Percentiles rank a stretch among this genome's conserved stretches.
Evolutionary conservation across 1,284 basidiomycete genomes (phyloP).

Genomic region (Mycocalia duriaeana): DNA sequence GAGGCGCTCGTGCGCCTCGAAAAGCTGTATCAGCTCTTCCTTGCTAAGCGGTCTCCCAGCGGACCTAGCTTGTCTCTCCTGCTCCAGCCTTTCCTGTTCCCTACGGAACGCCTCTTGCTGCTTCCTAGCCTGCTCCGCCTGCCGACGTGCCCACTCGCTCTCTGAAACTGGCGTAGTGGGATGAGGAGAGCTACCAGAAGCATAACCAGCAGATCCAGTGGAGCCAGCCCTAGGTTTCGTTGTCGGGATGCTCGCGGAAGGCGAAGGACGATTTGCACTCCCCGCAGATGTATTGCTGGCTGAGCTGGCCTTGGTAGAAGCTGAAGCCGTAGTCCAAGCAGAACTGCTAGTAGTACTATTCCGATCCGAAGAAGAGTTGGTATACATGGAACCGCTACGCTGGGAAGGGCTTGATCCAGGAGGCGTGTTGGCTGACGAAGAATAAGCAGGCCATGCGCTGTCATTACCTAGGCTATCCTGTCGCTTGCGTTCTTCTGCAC

Average conservation of each 20-base stretch:
- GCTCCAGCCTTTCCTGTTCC: constrained; percentile 48
- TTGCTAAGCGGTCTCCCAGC: constrained; percentile 41
- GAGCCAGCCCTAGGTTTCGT: constrained; percentile 22
- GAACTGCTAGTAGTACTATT: constrained; percentile 15
- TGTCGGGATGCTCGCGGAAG: constrained; percentile 13
- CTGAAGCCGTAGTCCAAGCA: constrained; percentile 12
- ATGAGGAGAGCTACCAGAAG: constrained; percentile 13
- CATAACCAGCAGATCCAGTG: constrained; percentile 22
- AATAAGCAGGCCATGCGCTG: constrained; percentile 2
- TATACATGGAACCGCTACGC: constrained; percentile 21
- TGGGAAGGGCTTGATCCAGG: constrained; percentile 14
- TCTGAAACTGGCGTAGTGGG: constrained; percentile 27
- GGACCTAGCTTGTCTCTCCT: constrained; percentile 36
- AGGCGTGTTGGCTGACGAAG: constrained; percentile 6
- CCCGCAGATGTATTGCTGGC: constrained; percentile 10
- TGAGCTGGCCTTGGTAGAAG: constrained; percentile 21
- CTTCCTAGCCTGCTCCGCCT: constrained; percentile 47
- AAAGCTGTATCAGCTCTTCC: constrained; percentile 48
- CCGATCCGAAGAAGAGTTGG: constrained; percentile 19
- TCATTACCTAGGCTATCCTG: constrained; percentile 25
- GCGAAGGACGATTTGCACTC: constrained; percentile 11
- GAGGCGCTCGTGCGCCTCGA: constrained; percentile 51
- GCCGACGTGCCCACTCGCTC: constrained; percentile 50
- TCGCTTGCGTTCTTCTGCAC: constrained; percentile 35
- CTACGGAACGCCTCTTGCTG: constrained; percentile 57